These are phyloP conservation scores for Amanita rubescens DNA, from an alignment of 768 basidiomycete species.

Conservation along the genomic window DNA sequence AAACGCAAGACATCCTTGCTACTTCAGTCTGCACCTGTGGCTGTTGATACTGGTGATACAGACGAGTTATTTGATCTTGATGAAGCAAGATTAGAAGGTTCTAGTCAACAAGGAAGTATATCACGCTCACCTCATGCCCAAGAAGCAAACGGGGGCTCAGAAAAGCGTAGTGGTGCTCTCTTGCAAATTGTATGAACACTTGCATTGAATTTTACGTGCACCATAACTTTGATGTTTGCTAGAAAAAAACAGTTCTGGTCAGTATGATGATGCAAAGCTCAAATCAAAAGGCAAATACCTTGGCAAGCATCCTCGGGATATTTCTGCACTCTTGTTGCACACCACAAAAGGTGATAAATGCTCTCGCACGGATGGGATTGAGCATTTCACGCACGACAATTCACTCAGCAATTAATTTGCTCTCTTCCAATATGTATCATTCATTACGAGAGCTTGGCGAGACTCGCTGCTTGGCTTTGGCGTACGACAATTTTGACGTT, in stretches of 20 bases:
- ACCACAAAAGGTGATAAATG: conserved; percentile 20
- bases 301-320: background rate
- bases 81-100: background rate
- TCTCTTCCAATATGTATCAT: conserved; percentile 11
- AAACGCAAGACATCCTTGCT: background rate
- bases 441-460: conserved; percentile 8
- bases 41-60: background rate
- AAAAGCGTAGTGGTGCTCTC: background rate
- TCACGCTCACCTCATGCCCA: background rate
- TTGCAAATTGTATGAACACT: background rate
- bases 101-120: background rate
- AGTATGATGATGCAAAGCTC: conserved; percentile 20
- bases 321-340: conserved; percentile 8
- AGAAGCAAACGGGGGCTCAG: background rate
- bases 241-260: conserved; percentile 21
- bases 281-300: conserved; percentile 18
- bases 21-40: background rate
- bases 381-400: conserved; percentile 16
- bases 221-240: background rate
- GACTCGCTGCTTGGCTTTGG: conserved; percentile 11
- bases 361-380: conserved; percentile 20
- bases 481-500: conserved; percentile 22
- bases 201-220: background rate
- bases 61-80: background rate
- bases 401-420: conserved; percentile 7